phyloP scores from a whole-genome alignment of 495 filamentous ascomycete genomes.

The Neurospora africana region DNA sequence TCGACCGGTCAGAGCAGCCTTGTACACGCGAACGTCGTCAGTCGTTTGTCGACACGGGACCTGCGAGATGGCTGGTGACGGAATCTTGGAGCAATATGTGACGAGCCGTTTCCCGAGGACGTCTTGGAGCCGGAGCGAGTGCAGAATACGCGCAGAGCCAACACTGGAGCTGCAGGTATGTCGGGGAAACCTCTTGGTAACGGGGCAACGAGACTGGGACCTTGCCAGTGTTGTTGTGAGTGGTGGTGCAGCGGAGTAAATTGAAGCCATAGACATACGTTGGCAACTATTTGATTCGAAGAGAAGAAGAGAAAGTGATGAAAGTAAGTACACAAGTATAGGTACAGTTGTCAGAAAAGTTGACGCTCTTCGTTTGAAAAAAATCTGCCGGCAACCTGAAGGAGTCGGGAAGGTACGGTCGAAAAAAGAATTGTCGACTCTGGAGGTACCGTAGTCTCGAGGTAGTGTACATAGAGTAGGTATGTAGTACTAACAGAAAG shows the following conservation, averaged over 20 bases:
- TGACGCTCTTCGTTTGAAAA: not conserved
- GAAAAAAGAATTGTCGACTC: not conserved
- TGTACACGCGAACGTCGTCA: not conserved
- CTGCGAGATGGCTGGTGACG: constrained; percentile 1
- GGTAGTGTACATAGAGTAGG: not conserved
- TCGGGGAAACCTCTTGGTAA: not conserved
- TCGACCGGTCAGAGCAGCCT: not conserved
- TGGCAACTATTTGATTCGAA: not conserved
- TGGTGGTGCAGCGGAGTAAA: not conserved
- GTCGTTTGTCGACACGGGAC: not conserved
- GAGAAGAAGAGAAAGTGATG: not conserved
- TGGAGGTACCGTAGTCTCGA: not conserved
- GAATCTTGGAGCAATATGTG: not conserved
- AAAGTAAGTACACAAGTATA: not conserved
- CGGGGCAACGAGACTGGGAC: not conserved
- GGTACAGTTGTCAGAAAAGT: no score
- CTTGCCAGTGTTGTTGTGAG: not conserved
- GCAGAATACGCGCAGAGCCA: not conserved
- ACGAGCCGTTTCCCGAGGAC: not conserved
- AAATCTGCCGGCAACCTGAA: not conserved
- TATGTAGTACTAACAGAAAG: no score
- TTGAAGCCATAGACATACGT: not conserved
- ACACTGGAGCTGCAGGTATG: not conserved
- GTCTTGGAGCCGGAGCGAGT: not conserved
- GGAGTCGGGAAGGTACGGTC: not conserved